Conservation (phyloP, 805 yeast genomes). For the Suhomyces kilbournensis region DNA sequence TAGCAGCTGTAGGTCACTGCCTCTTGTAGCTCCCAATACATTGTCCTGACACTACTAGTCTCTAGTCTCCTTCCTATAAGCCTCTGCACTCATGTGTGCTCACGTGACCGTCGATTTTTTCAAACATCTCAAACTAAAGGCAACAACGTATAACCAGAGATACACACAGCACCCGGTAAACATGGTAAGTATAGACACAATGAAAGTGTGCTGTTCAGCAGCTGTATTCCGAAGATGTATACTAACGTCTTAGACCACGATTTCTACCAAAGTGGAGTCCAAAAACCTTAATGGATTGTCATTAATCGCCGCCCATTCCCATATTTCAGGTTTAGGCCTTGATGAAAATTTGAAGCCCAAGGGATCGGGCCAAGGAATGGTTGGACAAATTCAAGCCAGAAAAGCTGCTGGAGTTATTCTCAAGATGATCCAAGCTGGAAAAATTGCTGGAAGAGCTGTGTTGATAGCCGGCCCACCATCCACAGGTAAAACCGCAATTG, state of each 20-base stretch:
- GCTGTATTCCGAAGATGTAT: background rate
- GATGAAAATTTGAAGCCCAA: constrained; percentile 87
- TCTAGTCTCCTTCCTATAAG: background rate
- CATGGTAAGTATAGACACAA: background rate
- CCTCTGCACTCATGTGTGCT: background rate
- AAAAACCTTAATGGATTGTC: constrained; percentile 50
- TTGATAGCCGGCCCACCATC: constrained; percentile 97
- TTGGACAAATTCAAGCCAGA: constrained; percentile 93
- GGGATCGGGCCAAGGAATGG: constrained; percentile 86
- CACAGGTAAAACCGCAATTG: constrained; percentile 98
- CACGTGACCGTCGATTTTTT: background rate
- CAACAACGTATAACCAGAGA: background rate
- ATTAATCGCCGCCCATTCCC: constrained; percentile 96
- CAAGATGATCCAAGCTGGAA: constrained; percentile 89
- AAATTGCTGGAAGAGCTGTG: constrained; percentile 95
- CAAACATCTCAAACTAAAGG: background rate
- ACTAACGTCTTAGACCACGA: constrained; percentile 18
- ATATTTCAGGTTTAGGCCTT: constrained; percentile 93
- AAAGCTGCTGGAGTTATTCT: constrained; percentile 93
- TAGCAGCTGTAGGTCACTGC: background rate
- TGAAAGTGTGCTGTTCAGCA: background rate
- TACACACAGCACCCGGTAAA: background rate
- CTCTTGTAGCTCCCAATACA: background rate
- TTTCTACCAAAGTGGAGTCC: constrained; percentile 30
- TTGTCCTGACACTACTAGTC: background rate